These are phyloP conservation scores for Chromera velia DNA, from an alignment of 73 alveolate species.

Conservation along the genomic window DNA sequence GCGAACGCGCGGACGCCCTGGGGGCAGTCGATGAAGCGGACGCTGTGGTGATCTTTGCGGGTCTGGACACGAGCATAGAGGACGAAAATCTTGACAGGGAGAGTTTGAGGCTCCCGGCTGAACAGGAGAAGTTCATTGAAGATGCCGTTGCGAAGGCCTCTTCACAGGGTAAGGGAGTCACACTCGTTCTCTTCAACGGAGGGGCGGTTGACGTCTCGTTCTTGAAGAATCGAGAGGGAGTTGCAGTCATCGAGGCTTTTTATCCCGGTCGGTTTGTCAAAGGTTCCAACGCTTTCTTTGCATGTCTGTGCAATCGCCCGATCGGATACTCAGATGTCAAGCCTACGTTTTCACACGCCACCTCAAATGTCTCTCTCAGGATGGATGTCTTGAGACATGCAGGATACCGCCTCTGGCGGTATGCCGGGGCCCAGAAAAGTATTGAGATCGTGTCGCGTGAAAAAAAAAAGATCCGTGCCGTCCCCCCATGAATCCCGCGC, in stretches of 20 bases:
- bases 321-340: too few relatives aligned
- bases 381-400: too few relatives aligned
- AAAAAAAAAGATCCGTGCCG: too few relatives aligned
- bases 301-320: too few relatives aligned
- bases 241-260: neutral
- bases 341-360: too few relatives aligned
- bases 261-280: too few relatives aligned
- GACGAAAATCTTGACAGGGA: constrained; percentile 1
- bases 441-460: too few relatives aligned
- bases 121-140: constrained; percentile 1
- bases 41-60: neutral
- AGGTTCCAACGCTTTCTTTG: too few relatives aligned
- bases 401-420: too few relatives aligned
- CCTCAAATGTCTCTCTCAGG: too few relatives aligned
- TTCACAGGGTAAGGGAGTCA: neutral
- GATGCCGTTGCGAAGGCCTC: neutral
- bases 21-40: neutral
- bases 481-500: too few relatives aligned
- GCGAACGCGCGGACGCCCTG: neutral
- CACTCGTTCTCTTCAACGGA: constrained; percentile 7
- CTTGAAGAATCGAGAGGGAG: neutral
- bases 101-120: neutral
- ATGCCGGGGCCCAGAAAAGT: too few relatives aligned
- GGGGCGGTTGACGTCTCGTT: constrained; percentile 1
- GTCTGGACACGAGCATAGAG: neutral